Conservation (phyloP, 306 rosid species). For the Castanea crenata region DNA sequence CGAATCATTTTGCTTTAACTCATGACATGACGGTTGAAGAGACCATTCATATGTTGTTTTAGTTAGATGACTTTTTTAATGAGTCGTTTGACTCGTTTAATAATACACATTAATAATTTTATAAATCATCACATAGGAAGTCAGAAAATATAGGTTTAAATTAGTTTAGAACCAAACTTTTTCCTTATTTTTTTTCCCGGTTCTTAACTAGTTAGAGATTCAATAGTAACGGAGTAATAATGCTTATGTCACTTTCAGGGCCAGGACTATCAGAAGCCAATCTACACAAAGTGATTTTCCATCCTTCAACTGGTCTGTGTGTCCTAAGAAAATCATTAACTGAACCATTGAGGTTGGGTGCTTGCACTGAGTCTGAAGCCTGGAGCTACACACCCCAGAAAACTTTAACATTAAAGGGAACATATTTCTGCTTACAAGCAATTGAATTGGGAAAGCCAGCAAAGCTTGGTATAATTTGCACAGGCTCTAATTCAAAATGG, state of each 20-base stretch:
- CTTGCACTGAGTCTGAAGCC: constrained; percentile 52
- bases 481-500: constrained; percentile 51
- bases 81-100: too few species aligned
- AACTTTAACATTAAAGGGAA: constrained; percentile 50
- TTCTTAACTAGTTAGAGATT: too few species aligned
- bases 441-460: constrained; percentile 44
- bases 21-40: too few species aligned
- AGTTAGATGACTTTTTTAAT: too few species aligned
- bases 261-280: constrained; percentile 38
- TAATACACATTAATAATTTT: too few species aligned
- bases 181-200: too few species aligned
- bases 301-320: constrained; percentile 76
- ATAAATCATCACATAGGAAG: too few species aligned
- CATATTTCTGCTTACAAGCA: constrained; percentile 68
- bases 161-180: too few species aligned
- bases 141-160: too few species aligned
- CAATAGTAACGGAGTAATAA: too few species aligned
- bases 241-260: constrained; percentile 37
- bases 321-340: constrained; percentile 36
- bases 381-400: constrained; percentile 63
- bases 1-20: too few species aligned
- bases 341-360: constrained; percentile 51
- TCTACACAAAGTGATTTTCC: constrained; percentile 54
- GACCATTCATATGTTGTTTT: too few species aligned
- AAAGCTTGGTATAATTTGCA: constrained; percentile 43